Conservation (phyloP, 2,329 filamentous ascomycete genomes). For the Fusarium nematophilum region DNA sequence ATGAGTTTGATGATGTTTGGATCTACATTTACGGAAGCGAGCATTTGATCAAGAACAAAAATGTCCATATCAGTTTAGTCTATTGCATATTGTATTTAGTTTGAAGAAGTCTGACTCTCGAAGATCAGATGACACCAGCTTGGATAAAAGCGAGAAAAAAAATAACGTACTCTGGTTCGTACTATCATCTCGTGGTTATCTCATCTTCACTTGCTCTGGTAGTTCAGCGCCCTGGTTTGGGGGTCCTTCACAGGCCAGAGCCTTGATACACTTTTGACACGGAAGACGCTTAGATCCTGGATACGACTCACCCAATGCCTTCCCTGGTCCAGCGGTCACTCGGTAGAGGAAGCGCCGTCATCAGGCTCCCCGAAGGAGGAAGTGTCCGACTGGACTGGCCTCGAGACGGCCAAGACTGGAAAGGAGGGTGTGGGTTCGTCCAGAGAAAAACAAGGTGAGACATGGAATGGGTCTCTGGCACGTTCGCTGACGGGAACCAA, state of each 20-base stretch:
- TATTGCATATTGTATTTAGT: conserved; percentile 2
- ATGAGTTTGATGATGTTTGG: conserved; percentile 32
- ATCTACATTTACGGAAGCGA: conserved; percentile 24
- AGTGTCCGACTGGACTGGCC: conserved; percentile 1
- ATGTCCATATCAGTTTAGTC: conserved; percentile 12
- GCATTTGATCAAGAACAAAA: conserved; percentile 26
- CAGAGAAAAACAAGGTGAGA: conserved; percentile 21
- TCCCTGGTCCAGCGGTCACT: too few relatives aligned
- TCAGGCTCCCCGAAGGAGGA: conserved; percentile 21
- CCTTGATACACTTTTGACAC: conserved; percentile 22
- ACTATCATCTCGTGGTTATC: conserved; percentile 27
- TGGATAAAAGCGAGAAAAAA: too few relatives aligned
- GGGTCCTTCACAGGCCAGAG: conserved; percentile 12
- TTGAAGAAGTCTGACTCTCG: not conserved
- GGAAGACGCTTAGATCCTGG: too few relatives aligned
- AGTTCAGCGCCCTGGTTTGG: conserved; percentile 3
- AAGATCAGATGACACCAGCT: too few relatives aligned
- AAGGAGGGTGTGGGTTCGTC: conserved; percentile 19
- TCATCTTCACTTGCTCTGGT: not conserved
- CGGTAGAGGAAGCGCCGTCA: too few relatives aligned
- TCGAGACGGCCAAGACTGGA: too few relatives aligned
- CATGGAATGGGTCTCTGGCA: too few relatives aligned
- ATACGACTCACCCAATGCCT: too few relatives aligned
- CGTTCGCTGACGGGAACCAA: too few relatives aligned
- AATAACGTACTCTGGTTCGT: too few relatives aligned